These are phyloP conservation scores for Saccharum hybrid DNA, from an alignment of 202 grass and related monocot genomes.

Conservation along the genomic window DNA sequence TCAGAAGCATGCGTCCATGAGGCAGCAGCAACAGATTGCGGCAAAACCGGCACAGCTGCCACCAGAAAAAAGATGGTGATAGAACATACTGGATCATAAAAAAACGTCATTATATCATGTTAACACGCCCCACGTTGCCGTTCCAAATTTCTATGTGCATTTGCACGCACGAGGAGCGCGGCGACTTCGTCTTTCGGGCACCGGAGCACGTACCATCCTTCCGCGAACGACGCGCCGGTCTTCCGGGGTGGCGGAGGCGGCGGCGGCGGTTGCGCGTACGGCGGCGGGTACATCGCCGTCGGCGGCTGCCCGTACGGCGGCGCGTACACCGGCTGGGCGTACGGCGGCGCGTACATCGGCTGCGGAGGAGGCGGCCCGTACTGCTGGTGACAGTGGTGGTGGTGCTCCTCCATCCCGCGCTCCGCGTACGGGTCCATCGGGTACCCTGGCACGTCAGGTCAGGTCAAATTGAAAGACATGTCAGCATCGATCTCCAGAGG, in stretches of 20 bases:
- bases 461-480: neutral
- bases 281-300: conserved; percentile 26
- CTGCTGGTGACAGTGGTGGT: neutral
- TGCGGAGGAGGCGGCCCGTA: neutral
- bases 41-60: conserved; percentile 43
- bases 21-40: conserved; percentile 52
- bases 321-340: conserved; percentile 47
- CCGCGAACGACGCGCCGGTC: conserved; percentile 51
- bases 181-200: neutral
- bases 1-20: conserved; percentile 53
- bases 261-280: conserved; percentile 47
- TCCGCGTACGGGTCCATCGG: conserved; percentile 47
- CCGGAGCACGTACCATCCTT: conserved; percentile 55
- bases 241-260: conserved; percentile 46
- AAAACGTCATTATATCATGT: neutral
- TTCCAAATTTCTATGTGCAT: neutral
- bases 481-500: neutral
- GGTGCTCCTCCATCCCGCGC: conserved; percentile 20
- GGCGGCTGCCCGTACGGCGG: conserved; percentile 50
- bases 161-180: neutral
- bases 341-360: conserved; percentile 43
- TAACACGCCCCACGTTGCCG: neutral
- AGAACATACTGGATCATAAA: neutral
- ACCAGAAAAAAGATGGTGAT: neutral
- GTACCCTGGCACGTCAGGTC: conserved; percentile 39